phyloP scores from a whole-genome alignment of 2,329 filamentous ascomycete genomes.

The Stachybotrys chlorohalonatus region DNA sequence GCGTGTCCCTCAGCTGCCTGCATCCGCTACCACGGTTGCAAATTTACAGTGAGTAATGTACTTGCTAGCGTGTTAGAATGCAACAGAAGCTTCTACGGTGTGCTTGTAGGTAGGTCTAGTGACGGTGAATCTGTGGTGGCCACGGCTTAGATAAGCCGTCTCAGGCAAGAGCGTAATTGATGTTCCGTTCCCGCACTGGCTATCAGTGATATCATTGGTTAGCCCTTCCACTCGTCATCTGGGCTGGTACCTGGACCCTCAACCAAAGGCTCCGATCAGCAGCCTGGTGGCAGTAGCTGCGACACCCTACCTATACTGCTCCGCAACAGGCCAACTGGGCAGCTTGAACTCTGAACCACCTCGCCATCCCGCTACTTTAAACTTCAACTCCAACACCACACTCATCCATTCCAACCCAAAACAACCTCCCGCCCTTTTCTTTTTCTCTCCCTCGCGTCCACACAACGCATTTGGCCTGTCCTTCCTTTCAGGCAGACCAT shows the following conservation, averaged over 20 bases:
- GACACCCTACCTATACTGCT: background rate
- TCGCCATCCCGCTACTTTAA: background rate
- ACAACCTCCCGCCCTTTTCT: background rate
- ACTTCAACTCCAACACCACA: background rate
- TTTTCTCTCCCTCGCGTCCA: background rate
- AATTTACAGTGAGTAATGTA: too few relatives aligned
- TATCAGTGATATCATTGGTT: slow-evolving; percentile 24
- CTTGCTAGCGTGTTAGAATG: too few relatives aligned
- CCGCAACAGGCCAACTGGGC: slow-evolving; percentile 1
- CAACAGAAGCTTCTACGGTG: background rate
- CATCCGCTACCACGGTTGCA: too few relatives aligned
- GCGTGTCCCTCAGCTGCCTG: too few relatives aligned
- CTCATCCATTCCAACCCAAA: background rate
- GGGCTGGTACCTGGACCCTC: slow-evolving; percentile 2
- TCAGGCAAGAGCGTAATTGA: slow-evolving; percentile 18
- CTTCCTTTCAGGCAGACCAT: background rate
- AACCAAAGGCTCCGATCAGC: background rate
- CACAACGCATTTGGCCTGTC: background rate
- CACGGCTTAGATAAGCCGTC: slow-evolving; percentile 15
- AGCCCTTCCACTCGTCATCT: slow-evolving; percentile 9
- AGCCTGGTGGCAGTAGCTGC: background rate
- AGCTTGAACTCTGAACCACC: slow-evolving; percentile 1
- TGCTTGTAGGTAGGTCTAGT: background rate
- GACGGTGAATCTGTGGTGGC: background rate
- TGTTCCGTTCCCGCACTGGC: slow-evolving; percentile 24